Base-by-base conservation (phyloP, 1,284 basidiomycete species). In the Sporisorium reilianum region DNA sequence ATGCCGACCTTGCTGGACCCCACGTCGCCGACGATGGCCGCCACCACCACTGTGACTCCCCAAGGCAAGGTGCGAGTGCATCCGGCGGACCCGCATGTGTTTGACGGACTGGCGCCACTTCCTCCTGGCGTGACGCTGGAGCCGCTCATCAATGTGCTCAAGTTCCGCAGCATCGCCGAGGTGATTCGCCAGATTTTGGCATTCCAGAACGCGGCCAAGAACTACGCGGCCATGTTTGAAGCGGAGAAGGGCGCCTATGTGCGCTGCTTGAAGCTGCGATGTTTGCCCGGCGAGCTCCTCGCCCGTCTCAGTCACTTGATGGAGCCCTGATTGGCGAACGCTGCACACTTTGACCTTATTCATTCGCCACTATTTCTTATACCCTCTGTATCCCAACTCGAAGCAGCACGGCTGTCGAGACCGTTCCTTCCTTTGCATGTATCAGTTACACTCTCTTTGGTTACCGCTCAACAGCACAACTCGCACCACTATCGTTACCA, bases 111-210 rank as follows among this genome's bases (percentile, higher is more conserved):
- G 5, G 55, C 70, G 5, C 76, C 78, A 7, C 68, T 80, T 18
- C 79, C 79, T 9, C 62, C 68, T 4, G 25, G 55, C 20, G 59
- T 80, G 11, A 23, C 45, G 22, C 38, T 79, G 23, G 61, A 78
- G 50, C 76, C 80, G 41, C 74, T 81, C 20, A 62, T 82, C 51
- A 82, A 82, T 53, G 59, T 81, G 51, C 74, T 64, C 80, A 82
- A 82, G 62, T 73, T 59, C 60, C 71, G 80, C 50, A 67, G 46
- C 48, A 55, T 73, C 22, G 80, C 78, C 8, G 51, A 70, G 22
- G 76, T 70, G 30, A 70, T 82, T 30, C 76, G 78, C 42, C 78
- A 79, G n/a, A 60, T 81, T 41, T 54, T 73, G 5, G 78, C 74
- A 7, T 82, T 82, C 64, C 80, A 82, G 56, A 59, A 56, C 14